Conservation (phyloP, 78 protist genomes). For the Emiliania huxleyi region DNA sequence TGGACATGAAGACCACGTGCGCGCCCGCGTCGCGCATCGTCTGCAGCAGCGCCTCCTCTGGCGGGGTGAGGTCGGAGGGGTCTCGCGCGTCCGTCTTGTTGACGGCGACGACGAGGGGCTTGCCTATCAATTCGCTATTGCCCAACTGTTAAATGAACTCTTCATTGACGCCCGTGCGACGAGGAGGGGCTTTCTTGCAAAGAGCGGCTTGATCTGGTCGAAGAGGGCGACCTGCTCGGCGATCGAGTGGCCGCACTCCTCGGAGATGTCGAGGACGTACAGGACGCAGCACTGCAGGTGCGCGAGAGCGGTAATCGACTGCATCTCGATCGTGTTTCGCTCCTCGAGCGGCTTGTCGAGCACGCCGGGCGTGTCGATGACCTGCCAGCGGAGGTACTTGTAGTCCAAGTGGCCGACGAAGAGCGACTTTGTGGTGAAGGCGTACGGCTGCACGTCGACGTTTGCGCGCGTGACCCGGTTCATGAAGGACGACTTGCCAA, state of each 20-base stretch:
- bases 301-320: conserved; percentile 98
- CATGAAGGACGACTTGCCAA: conserved; percentile 97
- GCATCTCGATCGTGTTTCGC: conserved; percentile 99
- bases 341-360: conserved; percentile 96
- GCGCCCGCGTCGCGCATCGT: neutral
- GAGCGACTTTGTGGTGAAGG: conserved; percentile 99
- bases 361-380: conserved; percentile 99
- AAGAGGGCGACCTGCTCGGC: conserved; percentile 90
- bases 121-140: conserved; percentile 93
- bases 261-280: conserved; percentile 93
- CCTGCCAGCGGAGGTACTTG: conserved; percentile 94
- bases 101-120: conserved; percentile 93
- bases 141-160: too few relatives aligned
- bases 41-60: conserved; percentile 55
- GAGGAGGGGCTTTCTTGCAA: conserved; percentile 96
- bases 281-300: conserved; percentile 91
- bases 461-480: conserved; percentile 95
- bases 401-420: conserved; percentile 98
- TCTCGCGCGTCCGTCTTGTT: conserved; percentile 73
- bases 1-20: neutral
- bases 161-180: too few relatives aligned
- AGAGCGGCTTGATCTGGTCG: conserved; percentile 90
- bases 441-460: conserved; percentile 99
- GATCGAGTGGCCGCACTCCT: conserved; percentile 93
- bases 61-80: conserved; percentile 46